Evolutionary conservation across 768 basidiomycete species (phyloP), one percentile per base, ranked within the genome.

Genomic region (Lenzites betulinus): DNA sequence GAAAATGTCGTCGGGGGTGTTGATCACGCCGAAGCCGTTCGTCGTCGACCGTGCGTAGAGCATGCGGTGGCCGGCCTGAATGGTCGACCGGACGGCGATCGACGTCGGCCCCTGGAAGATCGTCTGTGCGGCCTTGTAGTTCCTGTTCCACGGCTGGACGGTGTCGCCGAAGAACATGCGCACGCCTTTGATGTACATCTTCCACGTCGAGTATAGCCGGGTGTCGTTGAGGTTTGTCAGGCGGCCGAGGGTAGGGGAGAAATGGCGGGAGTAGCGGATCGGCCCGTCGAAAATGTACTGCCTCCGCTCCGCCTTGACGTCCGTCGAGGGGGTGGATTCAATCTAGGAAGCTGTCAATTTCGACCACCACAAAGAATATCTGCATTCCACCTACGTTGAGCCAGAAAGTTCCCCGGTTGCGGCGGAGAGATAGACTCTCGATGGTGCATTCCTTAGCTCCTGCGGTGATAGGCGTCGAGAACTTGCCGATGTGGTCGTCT

Each of bases 141-240:
- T 63, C 56, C 66, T 73, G 70, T 88, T 90, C 90, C 89, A 92
- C 25, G 70, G 75, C 70, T 92, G 90, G 55, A 81, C 71, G 26
- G 63, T 72, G 67, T 88, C 81, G 9, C 82, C 78, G 65, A 92
- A 89, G 71, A 83, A 82, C 8, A 79, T 70, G 2, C 77, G 81
- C 1, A 90, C 71, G 20, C 83, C 87, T 54, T 79, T 79, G 69
- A 91, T 75, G 66, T 83, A 87, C 64, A 76, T 79, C 69, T 91
- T 91, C 90, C 91, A 92, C 1, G 90, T 92, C 38, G 87, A 85
- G 69, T 91, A 92, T 23, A 90, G 76, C 0, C 87, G 83, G 0
- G 76, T 78, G 61, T 84, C 82, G 67, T 84, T 80, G 54, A 87
- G 70, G 60, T 83, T 82, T 18, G 88, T 86, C 33, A 91, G 72